A percentile compares a stretch with the other conserved stretches of the same genome.
Evolutionary conservation across 2,329 filamentous ascomycete genomes (phyloP).

Genomic region (Paraconiothyrium sp.): DNA sequence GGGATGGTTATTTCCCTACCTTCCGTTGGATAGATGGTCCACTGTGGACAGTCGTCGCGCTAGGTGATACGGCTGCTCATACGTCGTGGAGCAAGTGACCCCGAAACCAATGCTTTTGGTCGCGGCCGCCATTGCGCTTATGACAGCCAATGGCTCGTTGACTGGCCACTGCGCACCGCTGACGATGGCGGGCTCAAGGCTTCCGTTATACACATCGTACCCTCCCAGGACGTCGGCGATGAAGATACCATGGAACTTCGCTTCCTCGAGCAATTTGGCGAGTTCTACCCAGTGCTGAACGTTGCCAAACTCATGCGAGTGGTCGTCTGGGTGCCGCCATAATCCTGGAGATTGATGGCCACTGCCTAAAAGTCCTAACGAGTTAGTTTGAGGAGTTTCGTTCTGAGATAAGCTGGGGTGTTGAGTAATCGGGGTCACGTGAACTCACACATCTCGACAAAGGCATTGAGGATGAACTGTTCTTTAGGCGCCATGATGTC

Average conservation of each 20-base stretch:
- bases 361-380: conserved; percentile 26
- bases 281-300: conserved; percentile 50
- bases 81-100: conserved; percentile 73
- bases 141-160: conserved; percentile 71
- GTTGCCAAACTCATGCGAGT: conserved; percentile 65
- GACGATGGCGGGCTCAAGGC: conserved; percentile 67
- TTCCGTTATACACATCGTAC: conserved; percentile 75
- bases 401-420: conserved; percentile 12
- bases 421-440: conserved; percentile 27
- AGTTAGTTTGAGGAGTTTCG: neutral
- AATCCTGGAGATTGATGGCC: conserved; percentile 61
- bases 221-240: conserved; percentile 61
- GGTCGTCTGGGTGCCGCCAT: conserved; percentile 72
- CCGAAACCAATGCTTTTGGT: conserved; percentile 75
- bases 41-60: conserved; percentile 72
- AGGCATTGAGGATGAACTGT: conserved; percentile 55
- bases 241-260: conserved; percentile 53
- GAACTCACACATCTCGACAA: conserved; percentile 53
- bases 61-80: conserved; percentile 74
- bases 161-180: conserved; percentile 76
- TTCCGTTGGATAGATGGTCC: conserved; percentile 72
- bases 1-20: conserved; percentile 37
- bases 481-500: conserved; percentile 37
- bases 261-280: conserved; percentile 50
- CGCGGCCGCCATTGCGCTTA: conserved; percentile 73